Evolutionary conservation across 78 protist genomes (phyloP).

Genomic region (Cavenderia fasciculata): DNA sequence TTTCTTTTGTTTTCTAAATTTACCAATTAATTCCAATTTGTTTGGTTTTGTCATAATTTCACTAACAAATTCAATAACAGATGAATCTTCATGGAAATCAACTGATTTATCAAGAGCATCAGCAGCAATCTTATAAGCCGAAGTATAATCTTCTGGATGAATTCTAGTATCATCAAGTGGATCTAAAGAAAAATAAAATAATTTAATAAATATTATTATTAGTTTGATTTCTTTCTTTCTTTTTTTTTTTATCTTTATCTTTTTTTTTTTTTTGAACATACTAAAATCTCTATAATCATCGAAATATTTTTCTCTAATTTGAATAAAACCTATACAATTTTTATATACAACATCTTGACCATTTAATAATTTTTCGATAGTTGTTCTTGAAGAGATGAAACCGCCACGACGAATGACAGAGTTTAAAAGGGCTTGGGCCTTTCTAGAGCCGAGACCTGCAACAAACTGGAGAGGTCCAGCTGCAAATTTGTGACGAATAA

Average conservation of each 20-base stretch:
- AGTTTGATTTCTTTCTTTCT: no score
- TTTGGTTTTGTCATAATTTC: conserved; percentile 48
- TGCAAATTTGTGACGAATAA: conserved; percentile 28
- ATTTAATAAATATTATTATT: no score
- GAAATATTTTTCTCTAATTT: conserved; percentile 31
- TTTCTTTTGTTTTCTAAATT: no score
- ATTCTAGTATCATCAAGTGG: conserved; percentile 71
- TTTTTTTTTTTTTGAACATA: no score
- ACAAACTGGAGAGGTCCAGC: conserved; percentile 65
- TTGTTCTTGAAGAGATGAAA: not conserved
- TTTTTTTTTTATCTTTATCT: no score
- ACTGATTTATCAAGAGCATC: conserved; percentile 53
- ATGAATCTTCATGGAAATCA: conserved; percentile 17
- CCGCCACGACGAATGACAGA: conserved; percentile 38
- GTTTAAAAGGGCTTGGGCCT: conserved; percentile 60
- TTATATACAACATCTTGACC: conserved; percentile 46
- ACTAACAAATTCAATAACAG: not conserved
- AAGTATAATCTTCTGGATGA: conserved; percentile 54
- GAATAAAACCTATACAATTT: conserved; percentile 76
- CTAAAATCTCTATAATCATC: not conserved
- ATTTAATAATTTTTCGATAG: conserved; percentile 18
- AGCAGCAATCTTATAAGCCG: conserved; percentile 56
- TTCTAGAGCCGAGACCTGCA: conserved; percentile 70
- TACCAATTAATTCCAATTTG: conserved; percentile 38
- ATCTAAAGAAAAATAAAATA: not conserved